Evolutionary conservation across 805 yeast genomes (phyloP), one percentile per base, ranked within the genome.

Genomic region (Sugiyamaella marilandica): DNA sequence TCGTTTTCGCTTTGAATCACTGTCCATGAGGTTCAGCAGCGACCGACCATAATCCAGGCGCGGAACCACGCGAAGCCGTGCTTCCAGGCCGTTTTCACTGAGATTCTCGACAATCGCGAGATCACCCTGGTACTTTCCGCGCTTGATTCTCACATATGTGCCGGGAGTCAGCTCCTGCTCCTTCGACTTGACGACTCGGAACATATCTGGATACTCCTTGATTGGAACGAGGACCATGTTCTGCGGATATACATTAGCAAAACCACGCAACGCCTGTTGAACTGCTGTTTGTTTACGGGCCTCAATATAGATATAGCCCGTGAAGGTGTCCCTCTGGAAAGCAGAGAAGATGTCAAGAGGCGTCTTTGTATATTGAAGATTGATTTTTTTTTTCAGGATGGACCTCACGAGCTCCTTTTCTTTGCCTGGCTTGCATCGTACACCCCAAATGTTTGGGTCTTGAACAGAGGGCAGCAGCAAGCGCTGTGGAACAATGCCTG

Each of bases 391-490:
- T 62, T 91, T 90, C 71, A 85, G 77, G 48, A 94, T 73, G 59
- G 87, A 87, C 59, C 89, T 81, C 21, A 94, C 96, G 58, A 91
- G 74, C 50, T 89, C 96, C 69, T 88, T 92, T 70, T 94, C 99
- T 60, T 85, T 82, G 47, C 98, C 97, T 33, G 87, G 89, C 64
- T 95, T 81, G 73, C 95, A 89, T 70, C 97, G 82, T 45, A 94
- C 82, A 65, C 96, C 98, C 87, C 96, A 94, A 62, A 94, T 88
- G 51, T 89, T 83, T 8, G 99, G 98, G 66, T 94, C 97, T 63
- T 91, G 89, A 54, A 94, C 96, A 32, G 97, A 89, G 10, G 99
- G 99, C 70, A 94, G 77, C 61, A 94, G 77, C 62, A 94, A 80
- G 65, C 96, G 84, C 69, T 94, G 99, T 5, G 98, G 94, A 10